Evolutionary conservation across 2,329 filamentous ascomycete genomes (phyloP).

Genomic region (Phyllosticta citribraziliensis): DNA sequence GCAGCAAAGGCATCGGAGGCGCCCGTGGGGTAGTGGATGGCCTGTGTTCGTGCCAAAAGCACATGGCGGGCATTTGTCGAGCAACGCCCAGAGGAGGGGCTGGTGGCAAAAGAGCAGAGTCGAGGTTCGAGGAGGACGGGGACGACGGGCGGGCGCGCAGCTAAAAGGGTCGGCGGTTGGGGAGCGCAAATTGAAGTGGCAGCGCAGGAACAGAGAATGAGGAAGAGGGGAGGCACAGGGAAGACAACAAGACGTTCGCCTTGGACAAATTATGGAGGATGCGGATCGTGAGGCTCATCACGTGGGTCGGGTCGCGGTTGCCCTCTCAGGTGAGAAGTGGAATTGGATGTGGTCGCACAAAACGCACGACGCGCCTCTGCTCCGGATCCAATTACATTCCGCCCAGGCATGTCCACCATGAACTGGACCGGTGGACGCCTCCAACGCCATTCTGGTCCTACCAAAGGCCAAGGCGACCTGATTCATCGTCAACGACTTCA

Average conservation of each 20-base stretch:
- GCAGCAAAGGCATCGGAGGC: not conserved
- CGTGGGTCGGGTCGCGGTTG: not conserved
- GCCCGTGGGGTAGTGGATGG: not conserved
- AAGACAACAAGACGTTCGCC: not conserved
- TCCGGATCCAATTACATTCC: not conserved
- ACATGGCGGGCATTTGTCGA: not conserved
- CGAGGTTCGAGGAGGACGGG: not conserved
- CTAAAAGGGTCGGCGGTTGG: not conserved
- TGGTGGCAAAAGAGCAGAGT: not conserved
- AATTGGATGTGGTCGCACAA: not conserved
- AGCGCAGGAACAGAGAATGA: not conserved
- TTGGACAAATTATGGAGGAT: not conserved
- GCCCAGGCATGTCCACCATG: too few species aligned
- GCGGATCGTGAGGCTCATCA: not conserved
- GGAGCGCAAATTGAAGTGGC: not conserved
- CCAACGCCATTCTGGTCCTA: slow-evolving; percentile 25
- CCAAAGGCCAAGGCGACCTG: slow-evolving; percentile 18
- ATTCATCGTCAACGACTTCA: slow-evolving; percentile 37
- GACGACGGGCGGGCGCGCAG: not conserved
- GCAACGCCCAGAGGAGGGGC: not conserved
- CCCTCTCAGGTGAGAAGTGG: not conserved
- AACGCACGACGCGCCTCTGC: not conserved
- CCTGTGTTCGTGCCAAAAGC: not conserved
- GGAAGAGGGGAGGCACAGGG: not conserved
- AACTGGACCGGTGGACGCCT: slow-evolving; percentile 41